These are phyloP conservation scores for Colletotrichum sp. DNA, from an alignment of 2,329 filamentous ascomycete genomes.

Conservation along the genomic window DNA sequence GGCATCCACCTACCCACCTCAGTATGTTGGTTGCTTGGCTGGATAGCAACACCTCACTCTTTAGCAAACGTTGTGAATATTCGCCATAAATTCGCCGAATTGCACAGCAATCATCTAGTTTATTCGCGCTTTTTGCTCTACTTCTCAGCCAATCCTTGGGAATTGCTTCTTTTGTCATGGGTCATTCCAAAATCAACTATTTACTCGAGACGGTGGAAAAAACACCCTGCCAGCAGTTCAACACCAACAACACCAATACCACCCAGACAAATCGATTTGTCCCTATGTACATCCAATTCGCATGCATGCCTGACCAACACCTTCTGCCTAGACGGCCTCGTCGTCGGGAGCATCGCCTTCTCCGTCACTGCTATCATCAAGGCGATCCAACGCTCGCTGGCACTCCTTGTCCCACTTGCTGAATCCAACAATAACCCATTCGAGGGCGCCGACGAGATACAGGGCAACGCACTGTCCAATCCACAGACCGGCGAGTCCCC, in stretches of 20 bases:
- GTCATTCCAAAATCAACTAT: background rate
- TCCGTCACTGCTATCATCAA: constrained; percentile 53
- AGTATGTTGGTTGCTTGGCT: background rate
- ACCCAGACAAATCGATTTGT: background rate
- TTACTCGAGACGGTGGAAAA: background rate
- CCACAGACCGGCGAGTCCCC: constrained; percentile 83
- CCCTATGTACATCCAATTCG: background rate
- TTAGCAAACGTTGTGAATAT: background rate
- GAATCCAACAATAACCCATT: constrained; percentile 80
- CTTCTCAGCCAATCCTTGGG: background rate
- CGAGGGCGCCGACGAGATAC: constrained; percentile 77
- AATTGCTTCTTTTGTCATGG: background rate
- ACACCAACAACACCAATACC: background rate
- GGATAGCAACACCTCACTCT: background rate
- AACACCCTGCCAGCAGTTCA: background rate
- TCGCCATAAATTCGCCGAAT: background rate
- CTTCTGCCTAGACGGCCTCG: background rate
- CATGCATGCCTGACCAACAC: background rate
- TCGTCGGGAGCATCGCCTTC: background rate
- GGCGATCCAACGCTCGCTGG: constrained; percentile 70
- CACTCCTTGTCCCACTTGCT: constrained; percentile 82
- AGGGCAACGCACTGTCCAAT: constrained; percentile 82
- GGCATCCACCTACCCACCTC: background rate
- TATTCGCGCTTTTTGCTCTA: background rate
- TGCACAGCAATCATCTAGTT: background rate